Evolutionary conservation across 2,329 filamentous ascomycete genomes (phyloP).

Genomic region (Gnomoniopsis sp.): DNA sequence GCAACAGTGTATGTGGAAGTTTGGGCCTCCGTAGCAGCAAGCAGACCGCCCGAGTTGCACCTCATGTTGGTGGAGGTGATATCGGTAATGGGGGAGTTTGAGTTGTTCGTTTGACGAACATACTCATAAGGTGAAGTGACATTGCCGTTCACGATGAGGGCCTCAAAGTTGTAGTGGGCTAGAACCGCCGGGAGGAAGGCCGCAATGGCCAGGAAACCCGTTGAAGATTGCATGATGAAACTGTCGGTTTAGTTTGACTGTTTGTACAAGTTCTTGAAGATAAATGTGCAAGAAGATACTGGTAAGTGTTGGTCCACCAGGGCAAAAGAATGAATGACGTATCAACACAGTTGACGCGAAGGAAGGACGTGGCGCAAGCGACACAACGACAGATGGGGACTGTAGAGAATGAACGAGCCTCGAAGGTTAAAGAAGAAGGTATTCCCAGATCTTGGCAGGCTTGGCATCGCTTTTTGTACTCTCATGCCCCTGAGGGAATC

Average conservation of each 20-base stretch:
- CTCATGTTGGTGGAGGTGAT: constrained; percentile 34
- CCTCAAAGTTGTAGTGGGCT: constrained; percentile 21
- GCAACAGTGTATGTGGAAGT: constrained; percentile 34
- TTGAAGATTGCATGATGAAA: constrained; percentile 5
- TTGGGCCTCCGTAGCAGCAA: constrained; percentile 30
- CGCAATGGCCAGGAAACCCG: constrained; percentile 5
- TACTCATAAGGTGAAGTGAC: constrained; percentile 21
- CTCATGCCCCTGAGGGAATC: not conserved
- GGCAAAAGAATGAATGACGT: constrained; percentile 15
- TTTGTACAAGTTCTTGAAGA: not conserved
- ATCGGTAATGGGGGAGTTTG: constrained; percentile 37
- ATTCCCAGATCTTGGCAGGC: not conserved
- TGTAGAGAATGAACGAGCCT: constrained; percentile 9
- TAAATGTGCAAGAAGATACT: not conserved
- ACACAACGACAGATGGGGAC: constrained; percentile 2
- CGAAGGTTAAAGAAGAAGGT: constrained; percentile 3
- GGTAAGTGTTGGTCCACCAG: constrained; percentile 7
- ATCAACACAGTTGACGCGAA: constrained; percentile 15
- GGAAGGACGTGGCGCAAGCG: constrained; percentile 15
- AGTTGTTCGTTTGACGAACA: constrained; percentile 23
- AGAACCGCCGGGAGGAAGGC: constrained; percentile 13
- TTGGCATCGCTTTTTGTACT: constrained; percentile 6
- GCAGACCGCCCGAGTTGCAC: constrained; percentile 31
- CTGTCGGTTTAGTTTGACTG: not conserved
- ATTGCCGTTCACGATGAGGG: constrained; percentile 22